phyloP scores from a whole-genome alignment of 208 protist genomes.

The Leishmania tarentolae region DNA sequence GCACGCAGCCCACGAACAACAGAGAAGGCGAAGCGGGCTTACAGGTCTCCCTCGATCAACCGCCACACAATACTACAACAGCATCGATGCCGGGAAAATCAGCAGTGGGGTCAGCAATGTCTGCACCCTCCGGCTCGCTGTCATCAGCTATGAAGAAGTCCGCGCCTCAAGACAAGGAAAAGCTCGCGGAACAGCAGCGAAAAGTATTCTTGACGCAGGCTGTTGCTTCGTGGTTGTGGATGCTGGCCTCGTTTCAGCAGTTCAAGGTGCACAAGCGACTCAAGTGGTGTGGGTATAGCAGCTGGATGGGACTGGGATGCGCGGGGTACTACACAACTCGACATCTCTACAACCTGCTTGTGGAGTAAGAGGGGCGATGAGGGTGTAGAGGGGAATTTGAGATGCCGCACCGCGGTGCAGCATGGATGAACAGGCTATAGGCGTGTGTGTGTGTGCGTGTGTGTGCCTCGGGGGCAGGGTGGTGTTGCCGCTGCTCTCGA shows the following conservation, averaged over 20 bases:
- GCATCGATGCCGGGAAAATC: not conserved
- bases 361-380: conserved; percentile 13
- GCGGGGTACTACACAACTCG: conserved; percentile 71
- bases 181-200: conserved; percentile 32
- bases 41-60: not conserved
- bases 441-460: no score
- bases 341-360: conserved; percentile 57
- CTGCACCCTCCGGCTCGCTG: not conserved
- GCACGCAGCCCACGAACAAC: not conserved
- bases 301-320: conserved; percentile 68
- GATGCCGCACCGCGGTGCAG: not conserved
- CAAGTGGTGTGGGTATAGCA: conserved; percentile 85
- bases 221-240: conserved; percentile 82
- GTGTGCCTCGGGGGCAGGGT: not conserved
- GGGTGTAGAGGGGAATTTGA: not conserved
- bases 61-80: not conserved
- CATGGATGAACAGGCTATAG: not conserved
- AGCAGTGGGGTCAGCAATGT: not conserved
- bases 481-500: not conserved
- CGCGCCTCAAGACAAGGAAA: conserved; percentile 1
- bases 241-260: conserved; percentile 80
- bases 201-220: conserved; percentile 65
- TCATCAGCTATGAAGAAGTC: not conserved
- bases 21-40: not conserved
- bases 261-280: conserved; percentile 71